These are phyloP conservation scores for Cryphonectria parasitica DNA, from an alignment of 2,329 filamentous ascomycete genomes.

Conservation along the genomic window DNA sequence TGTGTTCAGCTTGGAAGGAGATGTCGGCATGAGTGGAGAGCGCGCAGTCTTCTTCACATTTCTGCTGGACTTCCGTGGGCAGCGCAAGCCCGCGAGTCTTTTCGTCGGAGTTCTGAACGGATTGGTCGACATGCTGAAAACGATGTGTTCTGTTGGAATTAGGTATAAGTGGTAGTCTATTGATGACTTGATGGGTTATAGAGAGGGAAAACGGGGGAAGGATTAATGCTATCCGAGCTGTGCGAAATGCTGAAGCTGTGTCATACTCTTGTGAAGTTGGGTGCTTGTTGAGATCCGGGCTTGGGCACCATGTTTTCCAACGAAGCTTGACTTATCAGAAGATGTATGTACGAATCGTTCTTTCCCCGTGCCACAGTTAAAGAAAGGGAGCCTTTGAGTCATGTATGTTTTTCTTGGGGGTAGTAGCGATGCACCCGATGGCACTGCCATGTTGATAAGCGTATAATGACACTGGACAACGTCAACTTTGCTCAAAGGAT, in stretches of 20 bases:
- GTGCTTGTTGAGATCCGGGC: neutral
- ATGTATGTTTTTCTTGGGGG: neutral
- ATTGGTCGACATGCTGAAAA: neutral
- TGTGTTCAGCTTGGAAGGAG: neutral
- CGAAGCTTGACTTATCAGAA: neutral
- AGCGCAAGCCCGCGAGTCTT: neutral
- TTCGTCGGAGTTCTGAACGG: neutral
- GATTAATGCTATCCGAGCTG: slow-evolving; percentile 3
- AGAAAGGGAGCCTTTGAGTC: neutral
- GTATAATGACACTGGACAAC: neutral
- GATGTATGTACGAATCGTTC: neutral
- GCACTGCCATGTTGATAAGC: neutral
- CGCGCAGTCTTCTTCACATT: neutral
- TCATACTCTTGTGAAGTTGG: neutral
- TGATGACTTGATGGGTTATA: neutral
- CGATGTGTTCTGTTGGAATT: neutral
- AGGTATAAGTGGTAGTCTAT: neutral
- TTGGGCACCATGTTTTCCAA: neutral
- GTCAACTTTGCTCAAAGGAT: neutral
- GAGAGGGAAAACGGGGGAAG: neutral
- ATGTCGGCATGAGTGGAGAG: neutral
- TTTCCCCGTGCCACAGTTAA: neutral
- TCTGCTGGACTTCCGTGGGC: neutral
- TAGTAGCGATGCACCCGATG: neutral
- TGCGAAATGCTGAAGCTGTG: neutral